Evolutionary conservation across 441 rosid species (phyloP).

Genomic region (Manihot esculenta): DNA sequence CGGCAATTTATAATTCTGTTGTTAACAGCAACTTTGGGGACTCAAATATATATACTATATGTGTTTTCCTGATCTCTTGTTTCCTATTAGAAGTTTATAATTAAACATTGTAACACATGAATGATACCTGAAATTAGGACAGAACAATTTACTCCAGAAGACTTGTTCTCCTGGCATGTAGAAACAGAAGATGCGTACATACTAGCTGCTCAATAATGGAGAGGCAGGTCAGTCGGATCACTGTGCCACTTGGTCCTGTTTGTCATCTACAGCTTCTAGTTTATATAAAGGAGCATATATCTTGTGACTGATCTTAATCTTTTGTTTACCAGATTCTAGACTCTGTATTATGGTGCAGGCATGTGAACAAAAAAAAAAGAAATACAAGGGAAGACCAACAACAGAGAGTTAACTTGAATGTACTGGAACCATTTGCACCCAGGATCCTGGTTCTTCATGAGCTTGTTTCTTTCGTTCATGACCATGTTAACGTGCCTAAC

Average conservation of each 20-base stretch:
- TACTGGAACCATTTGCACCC: conserved; percentile 48
- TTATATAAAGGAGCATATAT: conserved; percentile 12
- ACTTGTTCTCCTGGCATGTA: conserved; percentile 27
- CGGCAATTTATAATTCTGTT: conserved; percentile 4
- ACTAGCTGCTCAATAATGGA: conserved; percentile 21
- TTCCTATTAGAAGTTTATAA: conserved; percentile 3
- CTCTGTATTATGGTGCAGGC: conserved; percentile 27
- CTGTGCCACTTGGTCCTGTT: conserved; percentile 8
- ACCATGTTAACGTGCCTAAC: conserved; percentile 46
- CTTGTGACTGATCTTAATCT: conserved; percentile 22
- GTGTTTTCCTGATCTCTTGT: conserved; percentile 9
- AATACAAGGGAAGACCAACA: conserved; percentile 30
- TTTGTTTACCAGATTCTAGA: conserved; percentile 36
- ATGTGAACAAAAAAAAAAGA: conserved; percentile 32
- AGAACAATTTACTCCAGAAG: conserved; percentile 43
- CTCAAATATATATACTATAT: conserved; percentile 9
- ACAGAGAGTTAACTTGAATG: conserved; percentile 37
- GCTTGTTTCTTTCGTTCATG: conserved; percentile 77
- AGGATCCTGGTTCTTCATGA: conserved; percentile 68
- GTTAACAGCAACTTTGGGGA: conserved; percentile 12
- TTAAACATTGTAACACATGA: conserved; percentile 14
- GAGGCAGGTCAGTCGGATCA: conserved; percentile 34
- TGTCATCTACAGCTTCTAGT: conserved; percentile 11
- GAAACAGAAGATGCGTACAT: conserved; percentile 29
- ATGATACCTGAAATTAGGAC: conserved; percentile 35